A percentile compares a stretch with the other conserved stretches of the same genome.
Evolutionary conservation across 352 stramenopile species (phyloP).

Genomic region (Phytophthora idaei): DNA sequence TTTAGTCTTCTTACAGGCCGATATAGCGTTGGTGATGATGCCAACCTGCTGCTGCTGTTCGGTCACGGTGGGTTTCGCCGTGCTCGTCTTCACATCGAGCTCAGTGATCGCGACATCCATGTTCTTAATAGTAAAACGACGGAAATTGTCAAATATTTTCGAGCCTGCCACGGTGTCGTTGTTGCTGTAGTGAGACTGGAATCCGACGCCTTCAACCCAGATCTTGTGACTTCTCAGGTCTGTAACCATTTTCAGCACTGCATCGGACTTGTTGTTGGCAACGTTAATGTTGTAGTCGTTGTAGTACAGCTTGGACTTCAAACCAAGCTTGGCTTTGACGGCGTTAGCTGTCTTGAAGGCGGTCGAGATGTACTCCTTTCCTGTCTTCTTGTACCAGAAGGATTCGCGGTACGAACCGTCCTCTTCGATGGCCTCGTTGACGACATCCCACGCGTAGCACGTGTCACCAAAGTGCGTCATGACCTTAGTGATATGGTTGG

Average conservation of each 20-base stretch:
- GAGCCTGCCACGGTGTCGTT: constrained; percentile 21
- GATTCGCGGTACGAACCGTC: constrained; percentile 39
- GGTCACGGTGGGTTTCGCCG: constrained; percentile 28
- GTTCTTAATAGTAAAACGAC: constrained; percentile 29
- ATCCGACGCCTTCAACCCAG: constrained; percentile 37
- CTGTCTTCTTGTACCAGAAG: constrained; percentile 46
- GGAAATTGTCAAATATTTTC: constrained; percentile 37
- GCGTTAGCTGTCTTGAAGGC: constrained; percentile 37
- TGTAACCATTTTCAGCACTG: constrained; percentile 29
- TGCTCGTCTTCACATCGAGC: constrained; percentile 34
- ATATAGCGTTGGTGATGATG: constrained; percentile 34
- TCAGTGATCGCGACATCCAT: constrained; percentile 42
- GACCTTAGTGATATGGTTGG: constrained; percentile 39
- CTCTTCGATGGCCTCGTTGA: constrained; percentile 34
- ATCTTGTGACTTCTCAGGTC: constrained; percentile 21
- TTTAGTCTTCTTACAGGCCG: constrained; percentile 39
- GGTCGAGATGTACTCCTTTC: constrained; percentile 38
- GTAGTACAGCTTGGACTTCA: constrained; percentile 31
- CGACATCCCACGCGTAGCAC: constrained; percentile 34
- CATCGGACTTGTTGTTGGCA: constrained; percentile 40
- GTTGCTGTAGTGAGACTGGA: constrained; percentile 38
- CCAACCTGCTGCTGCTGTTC: constrained; percentile 35
- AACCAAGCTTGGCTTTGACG: constrained; percentile 30
- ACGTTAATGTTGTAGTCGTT: constrained; percentile 38
- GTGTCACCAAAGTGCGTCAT: constrained; percentile 43